Evolutionary conservation across 768 basidiomycete species (phyloP).

Genomic region (Suillus clintonianus): DNA sequence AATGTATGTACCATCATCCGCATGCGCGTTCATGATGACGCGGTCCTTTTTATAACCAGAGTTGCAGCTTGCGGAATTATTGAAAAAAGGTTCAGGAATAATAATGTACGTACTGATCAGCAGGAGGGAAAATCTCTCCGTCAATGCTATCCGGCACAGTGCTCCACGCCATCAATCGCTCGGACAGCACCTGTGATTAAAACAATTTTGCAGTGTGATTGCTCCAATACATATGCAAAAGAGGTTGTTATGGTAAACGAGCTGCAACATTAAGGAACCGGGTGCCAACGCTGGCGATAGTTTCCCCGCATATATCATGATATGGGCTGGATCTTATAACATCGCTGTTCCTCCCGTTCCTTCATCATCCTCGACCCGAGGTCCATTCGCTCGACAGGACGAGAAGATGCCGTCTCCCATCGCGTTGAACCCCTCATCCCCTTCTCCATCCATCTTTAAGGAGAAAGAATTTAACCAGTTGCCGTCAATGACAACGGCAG

Average conservation of each 20-base stretch:
- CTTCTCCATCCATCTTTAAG: slow-evolving; percentile 59
- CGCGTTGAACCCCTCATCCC: slow-evolving; percentile 54
- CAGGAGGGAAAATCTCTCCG: not conserved
- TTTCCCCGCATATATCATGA: not conserved
- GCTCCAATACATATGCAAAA: not conserved
- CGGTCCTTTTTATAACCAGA: too few species aligned
- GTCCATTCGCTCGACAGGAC: slow-evolving; percentile 8
- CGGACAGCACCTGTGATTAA: not conserved
- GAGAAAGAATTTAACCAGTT: slow-evolving; percentile 48
- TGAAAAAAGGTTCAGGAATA: too few species aligned
- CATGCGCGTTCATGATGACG: not conserved
- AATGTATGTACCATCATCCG: not conserved
- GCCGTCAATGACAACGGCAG: slow-evolving; percentile 49
- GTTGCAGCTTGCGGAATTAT: too few species aligned
- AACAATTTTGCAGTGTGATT: not conserved
- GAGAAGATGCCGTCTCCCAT: slow-evolving; percentile 58
- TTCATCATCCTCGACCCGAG: slow-evolving; percentile 14
- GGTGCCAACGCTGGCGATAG: not conserved
- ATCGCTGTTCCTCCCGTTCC: not conserved
- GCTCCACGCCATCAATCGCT: not conserved
- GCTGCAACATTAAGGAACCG: not conserved
- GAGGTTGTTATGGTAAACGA: not conserved
- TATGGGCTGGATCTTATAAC: not conserved
- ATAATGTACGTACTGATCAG: not conserved
- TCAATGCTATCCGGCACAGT: not conserved